Evolutionary conservation across 441 rosid species (phyloP), one percentile per base, ranked within the genome.

Genomic region (Kokia cookei): DNA sequence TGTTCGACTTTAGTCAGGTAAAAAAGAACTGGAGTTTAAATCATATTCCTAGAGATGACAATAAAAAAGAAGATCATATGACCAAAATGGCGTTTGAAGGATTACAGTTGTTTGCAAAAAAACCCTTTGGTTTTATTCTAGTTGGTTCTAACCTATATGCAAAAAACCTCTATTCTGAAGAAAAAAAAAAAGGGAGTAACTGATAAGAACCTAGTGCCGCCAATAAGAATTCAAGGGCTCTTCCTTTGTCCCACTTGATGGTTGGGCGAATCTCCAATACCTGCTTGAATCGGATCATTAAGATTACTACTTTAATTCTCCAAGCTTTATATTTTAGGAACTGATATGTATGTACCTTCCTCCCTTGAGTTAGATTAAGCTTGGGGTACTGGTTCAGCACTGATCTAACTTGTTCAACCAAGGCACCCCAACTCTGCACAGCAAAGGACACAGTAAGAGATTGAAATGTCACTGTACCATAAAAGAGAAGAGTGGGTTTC

Each of bases 241-340:
- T 87, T 3, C 91, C 92, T 77, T 90, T 90, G 89, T 90, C 90
- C 92, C 95, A 90, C 80, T 84, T 84, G 77, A 90, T 88, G 53
- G 83, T 86, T 11, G 95, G 95, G 15, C 95, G 89, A 65, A 90
- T 87, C 77, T 90, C 95, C 9, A 88, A 79, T 86, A 69, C 72
- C 90, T 89, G 76, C 10, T 67, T 73, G 27, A 61, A 62, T 29
- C 55, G 61, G 24, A 42, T 10, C 51, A 47, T 47, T 2, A 13
- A 47, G 12, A 29, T 32, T 5, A 22, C 3, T 60, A 6, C 0
- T 37, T 40, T 47, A 47, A 12, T 47, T 47, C 14, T 13, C 1
- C 53, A 48, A 48, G 53, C 40, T 6, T 37, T 37, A 37, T 37
- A 37, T 37, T 37, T 37, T 37, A 37, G 6, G 40, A 37, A 37